A percentile compares a stretch with the other conserved stretches of the same genome.
These are phyloP conservation scores for Niebla homalea DNA, from an alignment of 495 filamentous ascomycete genomes.

Conservation along the genomic window DNA sequence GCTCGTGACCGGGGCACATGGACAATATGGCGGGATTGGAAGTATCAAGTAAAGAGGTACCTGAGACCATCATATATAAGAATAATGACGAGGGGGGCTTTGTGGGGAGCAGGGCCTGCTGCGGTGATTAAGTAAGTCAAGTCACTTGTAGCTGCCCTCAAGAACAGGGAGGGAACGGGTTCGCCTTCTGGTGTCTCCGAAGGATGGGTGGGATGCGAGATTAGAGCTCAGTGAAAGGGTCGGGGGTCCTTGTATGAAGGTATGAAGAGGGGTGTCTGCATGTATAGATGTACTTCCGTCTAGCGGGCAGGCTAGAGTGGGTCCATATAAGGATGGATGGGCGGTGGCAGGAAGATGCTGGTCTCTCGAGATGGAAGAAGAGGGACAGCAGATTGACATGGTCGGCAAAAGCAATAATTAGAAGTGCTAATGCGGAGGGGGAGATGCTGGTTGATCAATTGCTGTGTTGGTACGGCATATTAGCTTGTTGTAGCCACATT, in stretches of 20 bases:
- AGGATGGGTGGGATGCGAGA: not conserved
- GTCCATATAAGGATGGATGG: not conserved
- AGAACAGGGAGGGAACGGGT: not conserved
- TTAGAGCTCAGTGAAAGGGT: not conserved
- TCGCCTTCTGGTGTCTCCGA: not conserved
- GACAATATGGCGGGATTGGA: not conserved
- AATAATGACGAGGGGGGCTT: slow-evolving; percentile 17
- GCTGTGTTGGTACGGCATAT: not conserved
- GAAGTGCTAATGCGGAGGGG: not conserved
- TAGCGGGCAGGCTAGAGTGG: slow-evolving; percentile 2
- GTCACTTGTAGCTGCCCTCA: slow-evolving; percentile 4
- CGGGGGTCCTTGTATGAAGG: too few species aligned
- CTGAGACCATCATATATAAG: slow-evolving; percentile 2
- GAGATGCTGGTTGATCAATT: not conserved
- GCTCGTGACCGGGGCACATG: slow-evolving; percentile 1
- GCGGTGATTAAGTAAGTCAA: not conserved
- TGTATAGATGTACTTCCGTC: not conserved
- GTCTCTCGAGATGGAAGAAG: not conserved
- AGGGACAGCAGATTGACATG: not conserved
- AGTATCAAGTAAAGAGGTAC: slow-evolving; percentile 11
- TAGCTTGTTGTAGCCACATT: not conserved
- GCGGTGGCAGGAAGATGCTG: not conserved
- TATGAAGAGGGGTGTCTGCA: too few species aligned
- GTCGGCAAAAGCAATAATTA: too few species aligned
- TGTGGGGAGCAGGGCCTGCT: not conserved